Evolutionary conservation across 768 basidiomycete species (phyloP).

Genomic region (Pisolithus marmoratus): DNA sequence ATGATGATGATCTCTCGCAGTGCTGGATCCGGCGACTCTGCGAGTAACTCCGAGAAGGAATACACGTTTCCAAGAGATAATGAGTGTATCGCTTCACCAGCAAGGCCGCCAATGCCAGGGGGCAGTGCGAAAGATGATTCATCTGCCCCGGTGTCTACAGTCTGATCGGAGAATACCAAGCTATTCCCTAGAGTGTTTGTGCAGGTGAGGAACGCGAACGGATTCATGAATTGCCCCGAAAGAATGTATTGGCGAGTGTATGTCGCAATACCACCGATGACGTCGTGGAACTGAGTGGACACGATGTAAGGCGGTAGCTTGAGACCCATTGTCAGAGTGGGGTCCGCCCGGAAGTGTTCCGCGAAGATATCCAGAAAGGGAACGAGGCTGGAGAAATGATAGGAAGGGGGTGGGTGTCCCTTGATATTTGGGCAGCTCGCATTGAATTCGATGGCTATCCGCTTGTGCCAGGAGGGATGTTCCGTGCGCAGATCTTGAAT

Average conservation of each 20-base stretch:
- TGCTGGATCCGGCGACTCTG: constrained; percentile 32
- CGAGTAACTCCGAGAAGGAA: constrained; percentile 51
- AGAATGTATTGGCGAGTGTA: constrained; percentile 24
- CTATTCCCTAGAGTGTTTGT: constrained; percentile 77
- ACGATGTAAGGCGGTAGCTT: constrained; percentile 77
- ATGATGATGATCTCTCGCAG: constrained; percentile 54
- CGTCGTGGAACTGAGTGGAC: constrained; percentile 51
- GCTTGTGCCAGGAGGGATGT: constrained; percentile 28
- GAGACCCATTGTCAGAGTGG: constrained; percentile 59
- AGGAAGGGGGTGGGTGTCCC: constrained; percentile 58
- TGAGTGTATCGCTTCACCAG: constrained; percentile 70
- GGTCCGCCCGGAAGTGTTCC: constrained; percentile 42
- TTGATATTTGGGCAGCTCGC: constrained; percentile 80
- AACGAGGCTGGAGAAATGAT: constrained; percentile 45
- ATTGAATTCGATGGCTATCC: constrained; percentile 75
- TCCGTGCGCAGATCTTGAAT: constrained; percentile 54
- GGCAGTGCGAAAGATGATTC: constrained; percentile 51
- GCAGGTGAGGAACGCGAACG: constrained; percentile 71
- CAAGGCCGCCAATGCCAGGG: constrained; percentile 63
- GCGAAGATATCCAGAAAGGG: constrained; percentile 54
- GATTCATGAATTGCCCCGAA: constrained; percentile 26
- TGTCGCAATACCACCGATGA: constrained; percentile 42
- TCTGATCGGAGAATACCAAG: constrained; percentile 57
- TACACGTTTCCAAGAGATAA: constrained; percentile 75
- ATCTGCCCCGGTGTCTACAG: constrained; percentile 12